Conservation (phyloP, 1,139 yeast species). For the Blastobotrys petasosporus region DNA sequence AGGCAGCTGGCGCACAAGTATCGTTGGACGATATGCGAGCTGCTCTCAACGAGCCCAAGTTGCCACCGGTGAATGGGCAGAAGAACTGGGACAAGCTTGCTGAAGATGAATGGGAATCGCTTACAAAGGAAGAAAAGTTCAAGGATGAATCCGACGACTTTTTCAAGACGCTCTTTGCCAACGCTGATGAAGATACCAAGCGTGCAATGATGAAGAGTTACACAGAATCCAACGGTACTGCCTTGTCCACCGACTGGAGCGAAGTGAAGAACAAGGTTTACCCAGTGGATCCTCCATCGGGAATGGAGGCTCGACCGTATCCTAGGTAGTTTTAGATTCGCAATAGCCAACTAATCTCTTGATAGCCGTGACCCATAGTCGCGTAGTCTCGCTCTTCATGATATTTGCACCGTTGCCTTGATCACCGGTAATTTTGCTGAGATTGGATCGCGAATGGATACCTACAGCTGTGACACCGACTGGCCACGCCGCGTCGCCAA, state of each 20-base stretch:
- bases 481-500: slow-evolving; percentile 92
- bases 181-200: slow-evolving; percentile 80
- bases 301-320: slow-evolving; percentile 38
- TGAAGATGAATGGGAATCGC: slow-evolving; percentile 46
- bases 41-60: slow-evolving; percentile 21
- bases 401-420: slow-evolving; percentile 50
- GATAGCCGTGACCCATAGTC: slow-evolving; percentile 71
- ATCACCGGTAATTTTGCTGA: slow-evolving; percentile 39
- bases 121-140: slow-evolving; percentile 34
- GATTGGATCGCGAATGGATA: slow-evolving; percentile 67
- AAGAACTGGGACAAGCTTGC: slow-evolving; percentile 72
- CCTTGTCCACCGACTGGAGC: slow-evolving; percentile 91
- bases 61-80: slow-evolving; percentile 11
- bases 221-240: slow-evolving; percentile 90
- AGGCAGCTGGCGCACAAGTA: slow-evolving; percentile 6
- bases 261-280: slow-evolving; percentile 67
- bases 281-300: slow-evolving; percentile 71
- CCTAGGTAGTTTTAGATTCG: slow-evolving; percentile 34
- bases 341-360: slow-evolving; percentile 62
- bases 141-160: slow-evolving; percentile 56
- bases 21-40: slow-evolving; percentile 13
- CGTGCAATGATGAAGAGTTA: slow-evolving; percentile 97
- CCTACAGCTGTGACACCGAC: slow-evolving; percentile 78
- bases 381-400: slow-evolving; percentile 68
- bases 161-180: slow-evolving; percentile 66